Base-by-base conservation (phyloP, 805 yeast genomes). In the Myxozyma mucilagina region DNA sequence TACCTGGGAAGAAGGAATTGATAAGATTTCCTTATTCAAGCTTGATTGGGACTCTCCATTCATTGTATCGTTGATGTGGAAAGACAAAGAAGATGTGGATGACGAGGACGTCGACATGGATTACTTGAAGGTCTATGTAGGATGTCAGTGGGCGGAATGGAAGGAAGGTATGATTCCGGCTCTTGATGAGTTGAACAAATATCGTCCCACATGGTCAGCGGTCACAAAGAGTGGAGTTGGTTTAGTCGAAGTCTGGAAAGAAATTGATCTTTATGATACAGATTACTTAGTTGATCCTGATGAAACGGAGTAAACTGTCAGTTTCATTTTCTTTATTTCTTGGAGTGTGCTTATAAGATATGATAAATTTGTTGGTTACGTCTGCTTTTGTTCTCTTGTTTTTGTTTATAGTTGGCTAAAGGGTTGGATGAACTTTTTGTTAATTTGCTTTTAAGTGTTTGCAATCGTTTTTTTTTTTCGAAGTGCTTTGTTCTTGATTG, bases 71-170 rank as follows among this genome's bases (percentile, higher is more conserved):
- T 48, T 65, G 48, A 47, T 48, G 58, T 57, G 57, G 53, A 61
- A 51, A 36, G 64, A 65, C 6, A 72, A 70, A n/a, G 74, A 72
- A 39, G 72, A 63, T 38, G 72, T 72, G 14, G 57, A 70, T 14
- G 74, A 71, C 39, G 72, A 63, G 34, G 73, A 73, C 10, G 56
- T 60, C 3, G 59, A 52, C 13, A 48, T 18, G 41, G 39, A 42
- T 68, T 71, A 75, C 59, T 73, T 90, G 53, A 86, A 85, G 8
- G 79, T 90, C 1, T 72, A 76, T 7, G 79, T 90, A 8, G 78
- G 82, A 29, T 91, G 97, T 71, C 84, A 77, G 69, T 91, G 93
- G 92, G 88, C 90, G 8, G 96, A 90, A 66, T 83, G 84, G 71
- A 84, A 84, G 39, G 72, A 74, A 11, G 81, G 82, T 36, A 80